phyloP scores from a whole-genome alignment of 192 early-diverging fungal species.

The Entomortierella beljakovae region DNA sequence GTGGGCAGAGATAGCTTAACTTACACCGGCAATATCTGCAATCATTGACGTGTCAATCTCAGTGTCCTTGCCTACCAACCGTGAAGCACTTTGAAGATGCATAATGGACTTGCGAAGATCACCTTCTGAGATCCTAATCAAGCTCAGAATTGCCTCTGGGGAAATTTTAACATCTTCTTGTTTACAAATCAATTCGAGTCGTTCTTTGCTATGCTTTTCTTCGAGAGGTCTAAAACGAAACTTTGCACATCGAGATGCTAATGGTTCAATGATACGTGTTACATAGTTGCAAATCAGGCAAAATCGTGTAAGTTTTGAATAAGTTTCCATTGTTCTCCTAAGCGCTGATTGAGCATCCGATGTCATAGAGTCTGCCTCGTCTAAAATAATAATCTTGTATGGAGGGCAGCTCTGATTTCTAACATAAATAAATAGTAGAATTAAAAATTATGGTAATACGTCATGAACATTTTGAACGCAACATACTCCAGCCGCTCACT shows the following conservation, averaged over 20 bases:
- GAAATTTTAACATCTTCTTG: constrained; percentile 74
- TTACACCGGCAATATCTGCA: constrained; percentile 85
- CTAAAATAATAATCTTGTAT: constrained; percentile 96
- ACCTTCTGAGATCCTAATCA: constrained; percentile 81
- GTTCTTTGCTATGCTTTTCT: constrained; percentile 63
- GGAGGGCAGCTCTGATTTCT: constrained; percentile 71
- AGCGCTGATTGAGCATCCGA: constrained; percentile 93
- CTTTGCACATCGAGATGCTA: constrained; percentile 94
- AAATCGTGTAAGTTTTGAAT: constrained; percentile 92
- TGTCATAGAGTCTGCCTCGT: constrained; percentile 99
- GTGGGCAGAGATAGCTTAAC: neutral
- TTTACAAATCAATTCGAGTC: constrained; percentile 74
- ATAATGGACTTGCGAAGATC: constrained; percentile 95
- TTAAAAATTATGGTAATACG: neutral
- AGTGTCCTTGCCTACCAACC: constrained; percentile 62
- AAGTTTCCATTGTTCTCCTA: constrained; percentile 94
- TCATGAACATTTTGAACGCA: too few species aligned
- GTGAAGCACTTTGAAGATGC: constrained; percentile 86
- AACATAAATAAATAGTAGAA: constrained; percentile 13
- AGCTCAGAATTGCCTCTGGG: constrained; percentile 55
- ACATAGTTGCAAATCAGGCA: constrained; percentile 96
- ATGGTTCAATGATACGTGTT: constrained; percentile 91
- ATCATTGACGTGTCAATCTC: constrained; percentile 67
- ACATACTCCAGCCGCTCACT: too few species aligned
- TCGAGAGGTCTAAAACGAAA: constrained; percentile 93